Percentiles rank a stretch among this genome's conserved stretches.
phyloP scores from a whole-genome alignment of 164 flowering plant species.

The Aristolochia californica region DNA sequence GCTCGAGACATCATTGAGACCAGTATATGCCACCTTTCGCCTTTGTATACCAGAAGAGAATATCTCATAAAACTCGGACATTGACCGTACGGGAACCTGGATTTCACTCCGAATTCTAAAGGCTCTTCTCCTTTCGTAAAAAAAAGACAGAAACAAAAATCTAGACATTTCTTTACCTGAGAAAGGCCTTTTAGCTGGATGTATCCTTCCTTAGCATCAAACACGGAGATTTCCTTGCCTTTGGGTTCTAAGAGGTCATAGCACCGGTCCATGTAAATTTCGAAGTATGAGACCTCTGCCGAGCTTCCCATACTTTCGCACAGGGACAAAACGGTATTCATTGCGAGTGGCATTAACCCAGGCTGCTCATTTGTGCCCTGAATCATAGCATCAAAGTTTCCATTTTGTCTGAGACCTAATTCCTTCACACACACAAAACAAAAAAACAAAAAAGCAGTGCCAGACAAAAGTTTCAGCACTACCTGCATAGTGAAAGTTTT shows the following conservation, averaged over 20 bases:
- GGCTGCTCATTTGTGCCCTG: constrained; percentile 72
- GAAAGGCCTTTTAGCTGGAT: constrained; percentile 79
- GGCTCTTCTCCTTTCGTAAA: background rate
- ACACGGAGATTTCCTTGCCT: constrained; percentile 53
- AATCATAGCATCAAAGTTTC: constrained; percentile 7
- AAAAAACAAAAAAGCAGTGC: background rate
- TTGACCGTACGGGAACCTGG: constrained; percentile 43
- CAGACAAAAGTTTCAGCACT: background rate
- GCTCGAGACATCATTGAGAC: constrained; percentile 87
- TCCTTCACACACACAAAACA: too few species aligned
- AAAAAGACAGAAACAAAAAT: background rate
- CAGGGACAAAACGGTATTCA: constrained; percentile 52
- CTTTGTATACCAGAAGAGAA: constrained; percentile 52
- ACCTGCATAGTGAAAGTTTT: constrained; percentile 98
- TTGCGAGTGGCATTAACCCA: constrained; percentile 71
- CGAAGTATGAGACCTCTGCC: constrained; percentile 72
- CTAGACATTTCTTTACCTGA: constrained; percentile 10
- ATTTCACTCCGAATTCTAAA: background rate
- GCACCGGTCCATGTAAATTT: constrained; percentile 85
- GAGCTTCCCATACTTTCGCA: constrained; percentile 35
- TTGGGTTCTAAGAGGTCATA: constrained; percentile 70
- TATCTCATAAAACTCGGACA: constrained; percentile 51
- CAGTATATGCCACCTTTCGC: constrained; percentile 78
- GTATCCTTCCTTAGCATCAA: constrained; percentile 69
- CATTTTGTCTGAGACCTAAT: background rate